Base-by-base conservation (phyloP, 345 rosid genomes). In the Aquilaria malaccensis region DNA sequence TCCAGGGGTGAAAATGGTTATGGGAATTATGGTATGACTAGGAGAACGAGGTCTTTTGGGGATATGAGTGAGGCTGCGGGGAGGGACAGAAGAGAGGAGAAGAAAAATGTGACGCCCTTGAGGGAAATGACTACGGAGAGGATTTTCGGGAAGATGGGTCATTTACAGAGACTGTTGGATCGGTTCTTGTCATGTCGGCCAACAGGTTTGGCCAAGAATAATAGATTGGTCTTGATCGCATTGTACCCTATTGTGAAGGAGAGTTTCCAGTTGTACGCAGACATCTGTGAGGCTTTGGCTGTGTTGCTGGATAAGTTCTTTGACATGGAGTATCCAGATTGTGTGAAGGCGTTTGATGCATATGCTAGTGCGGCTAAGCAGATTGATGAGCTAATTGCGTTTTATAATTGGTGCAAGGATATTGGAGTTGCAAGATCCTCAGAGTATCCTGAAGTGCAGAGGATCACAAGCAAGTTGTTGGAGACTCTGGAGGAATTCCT, bases 371-470 rank as follows among this genome's bases (percentile, higher is more conserved):
- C 87, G 0, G 81, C 85, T 0, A 87, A 93, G 74, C 97, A 93
- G 79, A 85, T 89, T 11, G 96, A 85, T 60, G 97, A 93, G 81
- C 73, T 93, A 33, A 77, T 84, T 66, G 67, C 76, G 2, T 81
- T 89, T 69, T 89, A 87, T 68, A 76, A 71, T 54, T 89, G 95
- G 97, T 84, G 89, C 45, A 93, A 89, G 72, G 90, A 84, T 12
- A 76, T 72, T 0, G 96, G 98, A 2, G 82, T 93, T 56, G 86
- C 88, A 1, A 80, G 98, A 61, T 83, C 98, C 1, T 80, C 97
- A 0, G 98, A 93, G 72, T 93, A 93, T 62, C 98, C 98, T 2
- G 97, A 93, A 68, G 85, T 93, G 60, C 96, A 89, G 80, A 89
- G 80, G 77, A 87, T 93, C 66, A 85, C 98, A 0, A 72, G 81